Evolutionary conservation across 148 eudicot species (phyloP).

Genomic region (Nyssa sinensis): DNA sequence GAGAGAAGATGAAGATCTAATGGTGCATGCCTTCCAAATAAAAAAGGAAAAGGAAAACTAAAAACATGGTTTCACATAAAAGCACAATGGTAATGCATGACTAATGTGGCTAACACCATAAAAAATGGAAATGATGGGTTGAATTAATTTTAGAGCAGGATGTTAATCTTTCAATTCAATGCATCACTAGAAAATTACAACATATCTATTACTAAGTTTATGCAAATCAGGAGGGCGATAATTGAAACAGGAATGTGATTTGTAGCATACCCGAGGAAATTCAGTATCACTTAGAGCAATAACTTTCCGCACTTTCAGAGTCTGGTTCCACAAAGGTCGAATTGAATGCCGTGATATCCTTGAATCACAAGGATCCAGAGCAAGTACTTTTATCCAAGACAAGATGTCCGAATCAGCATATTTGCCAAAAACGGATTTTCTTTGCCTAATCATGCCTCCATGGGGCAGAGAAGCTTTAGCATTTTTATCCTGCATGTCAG

Average conservation of each 20-base stretch:
- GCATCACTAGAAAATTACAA: not conserved
- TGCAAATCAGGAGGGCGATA: not conserved
- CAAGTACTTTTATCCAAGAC: conserved; percentile 21
- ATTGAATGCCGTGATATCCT: conserved; percentile 3
- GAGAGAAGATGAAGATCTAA: not conserved
- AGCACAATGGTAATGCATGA: not conserved
- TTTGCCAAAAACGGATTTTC: conserved; percentile 20
- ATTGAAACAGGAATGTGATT: not conserved
- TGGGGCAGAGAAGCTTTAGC: conserved; percentile 1
- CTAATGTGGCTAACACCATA: not conserved
- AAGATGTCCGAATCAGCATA: conserved; percentile 21
- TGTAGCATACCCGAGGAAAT: conserved; percentile 31
- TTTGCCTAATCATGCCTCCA: not conserved
- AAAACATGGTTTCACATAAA: not conserved
- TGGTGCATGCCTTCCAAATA: not conserved
- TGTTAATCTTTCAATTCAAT: not conserved
- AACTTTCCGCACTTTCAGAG: conserved; percentile 24
- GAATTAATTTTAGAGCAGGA: not conserved
- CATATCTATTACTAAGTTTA: not conserved
- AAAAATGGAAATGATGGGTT: not conserved
- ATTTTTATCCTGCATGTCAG: not conserved
- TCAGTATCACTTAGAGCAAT: conserved; percentile 24
- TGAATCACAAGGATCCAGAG: conserved; percentile 15
- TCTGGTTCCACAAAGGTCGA: conserved; percentile 26
- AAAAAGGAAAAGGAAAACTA: not conserved